Conservation (phyloP, 306 rosid genomes). For the Lathyrus aphaca region DNA sequence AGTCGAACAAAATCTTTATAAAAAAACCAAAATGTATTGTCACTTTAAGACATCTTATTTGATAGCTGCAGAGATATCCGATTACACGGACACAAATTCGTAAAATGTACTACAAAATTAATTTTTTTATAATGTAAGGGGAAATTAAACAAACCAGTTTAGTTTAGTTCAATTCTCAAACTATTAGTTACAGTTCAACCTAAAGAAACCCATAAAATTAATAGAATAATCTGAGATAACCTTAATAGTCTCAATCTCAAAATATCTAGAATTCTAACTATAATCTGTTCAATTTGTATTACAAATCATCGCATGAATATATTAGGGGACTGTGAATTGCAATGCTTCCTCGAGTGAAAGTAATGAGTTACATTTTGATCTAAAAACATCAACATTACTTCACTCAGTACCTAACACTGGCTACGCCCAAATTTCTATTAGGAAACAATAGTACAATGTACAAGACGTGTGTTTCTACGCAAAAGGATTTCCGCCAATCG, state of each 20-base stretch:
- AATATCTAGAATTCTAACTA: constrained; percentile 26
- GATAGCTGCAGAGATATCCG: too few species aligned
- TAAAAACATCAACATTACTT: constrained; percentile 31
- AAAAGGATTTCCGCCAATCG: constrained; percentile 87
- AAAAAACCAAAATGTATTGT: too few species aligned
- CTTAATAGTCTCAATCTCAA: constrained; percentile 9
- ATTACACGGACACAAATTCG: too few species aligned
- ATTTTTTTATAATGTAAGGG: too few species aligned
- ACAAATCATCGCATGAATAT: constrained; percentile 15
- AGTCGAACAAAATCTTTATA: too few species aligned
- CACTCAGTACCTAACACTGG: constrained; percentile 25
- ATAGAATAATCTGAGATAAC: constrained; percentile 19
- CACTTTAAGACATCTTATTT: too few species aligned
- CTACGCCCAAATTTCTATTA: constrained; percentile 24
- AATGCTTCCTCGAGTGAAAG: constrained; percentile 32
- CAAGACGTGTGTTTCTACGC: constrained; percentile 50
- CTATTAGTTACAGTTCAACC: neutral
- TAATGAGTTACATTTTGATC: constrained; percentile 32
- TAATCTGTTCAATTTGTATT: constrained; percentile 5
- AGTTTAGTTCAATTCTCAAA: too few species aligned
- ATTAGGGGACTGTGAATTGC: constrained; percentile 13
- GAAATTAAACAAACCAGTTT: too few species aligned
- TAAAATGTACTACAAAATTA: too few species aligned
- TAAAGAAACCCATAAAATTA: neutral
- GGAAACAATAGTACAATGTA: constrained; percentile 22